Conservation (phyloP, 129 eudicot genomes). For the Centaurea solstitialis region DNA sequence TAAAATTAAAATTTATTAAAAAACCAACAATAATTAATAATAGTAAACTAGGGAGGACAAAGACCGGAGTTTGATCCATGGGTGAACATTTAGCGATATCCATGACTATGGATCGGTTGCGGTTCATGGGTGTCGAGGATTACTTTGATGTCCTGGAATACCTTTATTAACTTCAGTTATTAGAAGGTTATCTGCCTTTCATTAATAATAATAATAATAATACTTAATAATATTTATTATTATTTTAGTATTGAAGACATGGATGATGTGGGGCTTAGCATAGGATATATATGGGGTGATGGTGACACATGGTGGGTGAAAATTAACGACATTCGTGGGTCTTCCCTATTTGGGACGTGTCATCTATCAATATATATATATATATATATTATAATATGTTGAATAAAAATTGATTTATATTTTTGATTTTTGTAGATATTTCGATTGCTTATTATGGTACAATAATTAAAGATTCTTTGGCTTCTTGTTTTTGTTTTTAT, state of each 20-base stretch:
- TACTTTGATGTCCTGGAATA: too few species aligned
- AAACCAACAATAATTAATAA: background rate
- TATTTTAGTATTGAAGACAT: background rate
- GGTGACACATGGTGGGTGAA: constrained; percentile 25
- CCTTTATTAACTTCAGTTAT: too few species aligned
- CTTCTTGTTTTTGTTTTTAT: background rate
- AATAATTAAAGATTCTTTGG: background rate
- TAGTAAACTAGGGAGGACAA: too few species aligned
- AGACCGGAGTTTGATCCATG: too few species aligned
- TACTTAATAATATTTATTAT: background rate
- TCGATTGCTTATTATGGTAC: background rate
- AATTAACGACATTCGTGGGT: constrained; percentile 30
- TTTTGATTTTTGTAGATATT: background rate
- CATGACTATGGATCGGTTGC: too few species aligned
- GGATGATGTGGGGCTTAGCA: constrained; percentile 13
- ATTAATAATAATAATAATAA: background rate
- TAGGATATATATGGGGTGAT: constrained; percentile 1
- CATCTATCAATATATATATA: background rate
- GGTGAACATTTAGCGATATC: too few species aligned
- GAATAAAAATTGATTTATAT: background rate
- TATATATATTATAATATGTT: background rate
- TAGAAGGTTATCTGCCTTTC: background rate
- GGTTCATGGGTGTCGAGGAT: too few species aligned
- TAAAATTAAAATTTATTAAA: background rate
- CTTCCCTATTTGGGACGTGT: constrained; percentile 22